Percentiles rank a stretch among this genome's conserved stretches.
phyloP scores from a whole-genome alignment of 2,329 filamentous ascomycete genomes.

The Magnaporthales sp. region DNA sequence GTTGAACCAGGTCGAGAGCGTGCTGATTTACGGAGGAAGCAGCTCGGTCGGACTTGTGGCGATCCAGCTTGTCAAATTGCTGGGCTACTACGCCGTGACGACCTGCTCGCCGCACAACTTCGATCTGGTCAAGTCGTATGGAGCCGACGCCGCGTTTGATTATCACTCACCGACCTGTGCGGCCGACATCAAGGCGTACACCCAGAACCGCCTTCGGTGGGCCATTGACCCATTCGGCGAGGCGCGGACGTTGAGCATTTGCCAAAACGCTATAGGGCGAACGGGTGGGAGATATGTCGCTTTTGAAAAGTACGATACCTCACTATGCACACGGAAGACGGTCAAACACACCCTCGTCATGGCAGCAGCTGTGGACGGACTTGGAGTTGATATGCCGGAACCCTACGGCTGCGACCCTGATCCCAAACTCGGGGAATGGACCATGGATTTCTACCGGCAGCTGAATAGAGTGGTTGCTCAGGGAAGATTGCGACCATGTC shows the following conservation, averaged over 20 bases:
- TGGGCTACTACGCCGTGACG: conserved; percentile 3
- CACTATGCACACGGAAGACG: conserved; percentile 7
- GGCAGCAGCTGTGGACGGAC: background rate
- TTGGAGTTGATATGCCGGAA: background rate
- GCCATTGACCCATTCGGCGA: conserved; percentile 41
- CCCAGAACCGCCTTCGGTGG: conserved; percentile 30
- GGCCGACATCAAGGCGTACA: conserved; percentile 35
- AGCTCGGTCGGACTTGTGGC: background rate
- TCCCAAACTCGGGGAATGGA: no score
- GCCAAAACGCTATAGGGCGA: conserved; percentile 25
- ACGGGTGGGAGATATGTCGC: conserved; percentile 12
- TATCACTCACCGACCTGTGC: conserved; percentile 22
- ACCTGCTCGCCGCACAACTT: conserved; percentile 15
- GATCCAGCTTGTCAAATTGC: conserved; percentile 4
- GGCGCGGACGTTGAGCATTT: conserved; percentile 25
- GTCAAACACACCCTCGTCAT: conserved; percentile 6
- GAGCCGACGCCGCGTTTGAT: conserved; percentile 32
- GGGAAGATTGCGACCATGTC: no score
- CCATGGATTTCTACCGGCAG: no score
- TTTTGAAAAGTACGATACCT: conserved; percentile 9
- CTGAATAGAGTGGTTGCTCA: no score
- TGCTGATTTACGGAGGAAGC: conserved; percentile 11
- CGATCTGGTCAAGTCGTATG: conserved; percentile 25
- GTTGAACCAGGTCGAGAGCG: conserved; percentile 5
- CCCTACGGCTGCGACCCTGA: background rate